Base-by-base conservation (phyloP, 1,284 basidiomycete species). In the Phaffia rhodozyma region DNA sequence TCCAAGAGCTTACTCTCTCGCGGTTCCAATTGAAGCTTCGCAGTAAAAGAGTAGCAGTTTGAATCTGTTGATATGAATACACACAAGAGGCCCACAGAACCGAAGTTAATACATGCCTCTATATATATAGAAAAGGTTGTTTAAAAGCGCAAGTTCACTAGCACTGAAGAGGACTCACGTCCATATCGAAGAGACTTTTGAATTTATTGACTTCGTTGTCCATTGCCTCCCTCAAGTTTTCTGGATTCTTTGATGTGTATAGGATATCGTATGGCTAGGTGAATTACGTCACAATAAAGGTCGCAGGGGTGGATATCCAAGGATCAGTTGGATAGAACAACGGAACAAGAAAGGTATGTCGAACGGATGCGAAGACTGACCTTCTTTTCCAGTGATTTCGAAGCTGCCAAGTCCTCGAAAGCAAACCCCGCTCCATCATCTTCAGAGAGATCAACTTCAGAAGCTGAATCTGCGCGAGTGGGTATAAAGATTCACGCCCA, bases 1-100 rank as follows among this genome's bases (percentile, higher is more conserved):
- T 21, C 51, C 1, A 27, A 23, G 43, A 66, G 78, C 73, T n/a
- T n/a, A 97, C 82, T 66, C 86, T 86, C 76, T 98, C 94, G 72
- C 90, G 89, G 80, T 98, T 97, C 94, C 94, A 98, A 56, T 82
- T 80, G 79, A 88, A 85, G 77, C 91, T 80, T 38, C 92, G 84
- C 56, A 98, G 79, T 6, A 98, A 80, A 55, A 93, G 79, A 1
- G 86, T 82, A 1, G 93, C 91, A 3, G 80, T 80, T 68, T 70
- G 70, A 76, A 77, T 47, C 76, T 72, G 78, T 78, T 63, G 51
- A 63, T 62, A 54, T 13, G 29, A 47, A 61, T 23, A 58, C 38
- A 55, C 63, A 38, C n/a, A n/a, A n/a, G 49, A 49, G 43, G 20
- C 23, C 47, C 49, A 70, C 67, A 53, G 47, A 62, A 38, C 61